Evolutionary conservation across 2,329 filamentous ascomycete species (phyloP).

Genomic region (Xylaria sp.): DNA sequence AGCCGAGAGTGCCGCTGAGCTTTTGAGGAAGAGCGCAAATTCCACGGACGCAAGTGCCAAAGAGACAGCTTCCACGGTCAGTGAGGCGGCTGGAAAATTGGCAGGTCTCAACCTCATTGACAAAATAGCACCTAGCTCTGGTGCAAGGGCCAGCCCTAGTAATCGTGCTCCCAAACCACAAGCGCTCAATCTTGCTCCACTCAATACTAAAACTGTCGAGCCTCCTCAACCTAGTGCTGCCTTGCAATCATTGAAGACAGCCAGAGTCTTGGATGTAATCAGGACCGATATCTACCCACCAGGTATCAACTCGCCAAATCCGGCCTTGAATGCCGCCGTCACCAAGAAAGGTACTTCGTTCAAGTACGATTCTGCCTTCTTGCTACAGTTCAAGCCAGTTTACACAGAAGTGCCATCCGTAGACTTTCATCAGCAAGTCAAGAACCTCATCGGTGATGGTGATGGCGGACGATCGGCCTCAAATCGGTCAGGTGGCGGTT

Average conservation of each 20-base stretch:
- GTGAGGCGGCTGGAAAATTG: conserved; percentile 61
- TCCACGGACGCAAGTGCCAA: conserved; percentile 58
- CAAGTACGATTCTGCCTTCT: conserved; percentile 94
- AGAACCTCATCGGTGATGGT: conserved; percentile 82
- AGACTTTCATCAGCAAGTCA: conserved; percentile 93
- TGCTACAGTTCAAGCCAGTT: conserved; percentile 94
- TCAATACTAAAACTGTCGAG: conserved; percentile 87
- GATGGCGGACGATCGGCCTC: conserved; percentile 72
- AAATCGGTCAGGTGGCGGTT: conserved; percentile 67
- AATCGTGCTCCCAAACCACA: conserved; percentile 78
- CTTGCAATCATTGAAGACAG: conserved; percentile 91
- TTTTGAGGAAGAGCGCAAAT: conserved; percentile 53
- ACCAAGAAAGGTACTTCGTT: conserved; percentile 83
- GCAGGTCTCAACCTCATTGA: conserved; percentile 62
- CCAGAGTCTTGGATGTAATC: conserved; percentile 85
- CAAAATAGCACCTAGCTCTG: conserved; percentile 63
- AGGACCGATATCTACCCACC: conserved; percentile 83
- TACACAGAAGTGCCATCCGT: conserved; percentile 97
- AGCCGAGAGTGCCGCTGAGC: conserved; percentile 61
- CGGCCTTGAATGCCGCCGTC: conserved; percentile 84
- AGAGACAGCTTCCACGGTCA: conserved; percentile 52
- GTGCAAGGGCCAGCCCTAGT: conserved; percentile 63
- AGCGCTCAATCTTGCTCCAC: conserved; percentile 84
- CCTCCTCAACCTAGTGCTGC: conserved; percentile 93
- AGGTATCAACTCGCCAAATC: conserved; percentile 89